These are phyloP conservation scores for Phytopythium boreale DNA, from an alignment of 352 stramenopile genomes.

Conservation along the genomic window DNA sequence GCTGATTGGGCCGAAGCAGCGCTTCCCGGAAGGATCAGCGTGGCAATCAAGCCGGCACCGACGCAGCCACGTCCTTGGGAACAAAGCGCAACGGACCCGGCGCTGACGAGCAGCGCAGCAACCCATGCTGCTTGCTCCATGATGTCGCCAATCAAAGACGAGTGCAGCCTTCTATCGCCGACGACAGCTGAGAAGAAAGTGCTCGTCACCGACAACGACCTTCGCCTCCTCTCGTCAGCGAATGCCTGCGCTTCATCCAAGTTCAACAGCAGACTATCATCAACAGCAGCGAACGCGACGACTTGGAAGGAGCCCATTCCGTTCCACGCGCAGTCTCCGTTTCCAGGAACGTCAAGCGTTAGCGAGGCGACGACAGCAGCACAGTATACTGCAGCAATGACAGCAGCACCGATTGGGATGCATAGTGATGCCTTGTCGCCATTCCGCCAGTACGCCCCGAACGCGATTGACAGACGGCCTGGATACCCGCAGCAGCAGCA, in stretches of 20 bases:
- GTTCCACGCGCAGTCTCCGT: not conserved
- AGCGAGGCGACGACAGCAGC: not conserved
- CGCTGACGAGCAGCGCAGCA: not conserved
- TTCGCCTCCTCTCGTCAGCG: slow-evolving; percentile 13
- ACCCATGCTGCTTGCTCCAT: not conserved
- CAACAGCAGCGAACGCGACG: not conserved
- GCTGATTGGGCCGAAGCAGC: not conserved
- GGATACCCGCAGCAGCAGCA: not conserved
- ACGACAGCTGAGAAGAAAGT: slow-evolving; percentile 42
- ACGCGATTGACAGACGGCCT: not conserved
- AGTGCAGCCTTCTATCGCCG: slow-evolving; percentile 25
- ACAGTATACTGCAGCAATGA: not conserved
- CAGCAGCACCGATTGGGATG: not conserved
- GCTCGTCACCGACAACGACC: slow-evolving; percentile 42
- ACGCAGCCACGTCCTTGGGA: not conserved
- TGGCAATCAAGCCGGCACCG: slow-evolving; percentile 2
- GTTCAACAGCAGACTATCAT: not conserved
- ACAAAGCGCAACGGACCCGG: not conserved
- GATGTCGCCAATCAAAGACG: slow-evolving; percentile 11
- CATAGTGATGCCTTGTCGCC: not conserved
- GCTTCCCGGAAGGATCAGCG: not conserved
- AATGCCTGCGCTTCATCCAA: slow-evolving; percentile 11
- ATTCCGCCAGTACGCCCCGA: not conserved
- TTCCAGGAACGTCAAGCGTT: not conserved
- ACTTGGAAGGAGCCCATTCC: not conserved